Evolutionary conservation across 345 rosid species (phyloP).

Genomic region (Triadica sebifera): DNA sequence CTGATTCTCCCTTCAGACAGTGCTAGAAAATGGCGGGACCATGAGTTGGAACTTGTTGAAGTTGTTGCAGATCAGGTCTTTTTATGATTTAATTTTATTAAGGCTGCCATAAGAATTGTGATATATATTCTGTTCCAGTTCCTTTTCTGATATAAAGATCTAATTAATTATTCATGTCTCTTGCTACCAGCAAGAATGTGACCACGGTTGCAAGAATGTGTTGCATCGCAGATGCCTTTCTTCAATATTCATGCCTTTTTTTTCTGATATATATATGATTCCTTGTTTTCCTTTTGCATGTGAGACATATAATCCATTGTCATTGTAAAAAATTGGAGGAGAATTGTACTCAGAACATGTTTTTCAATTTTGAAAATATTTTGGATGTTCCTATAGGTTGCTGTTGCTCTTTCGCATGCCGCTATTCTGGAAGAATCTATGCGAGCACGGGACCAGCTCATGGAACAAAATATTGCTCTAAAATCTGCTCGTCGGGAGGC

Average conservation of each 20-base stretch:
- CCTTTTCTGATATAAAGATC: neutral
- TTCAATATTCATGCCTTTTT: neutral
- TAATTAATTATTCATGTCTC: neutral
- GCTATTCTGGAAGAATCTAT: constrained; percentile 92
- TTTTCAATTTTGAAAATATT: constrained; percentile 8
- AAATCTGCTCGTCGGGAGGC: constrained; percentile 84
- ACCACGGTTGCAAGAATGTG: neutral
- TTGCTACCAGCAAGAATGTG: neutral
- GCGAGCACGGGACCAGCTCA: constrained; percentile 82
- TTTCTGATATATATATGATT: neutral
- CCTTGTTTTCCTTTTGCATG: neutral
- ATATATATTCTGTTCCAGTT: neutral
- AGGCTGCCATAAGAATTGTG: neutral
- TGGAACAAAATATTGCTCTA: constrained; percentile 76
- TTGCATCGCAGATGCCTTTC: neutral
- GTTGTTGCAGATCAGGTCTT: constrained; percentile 93
- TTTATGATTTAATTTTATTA: constrained; percentile 12
- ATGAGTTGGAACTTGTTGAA: constrained; percentile 92
- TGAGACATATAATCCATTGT: neutral
- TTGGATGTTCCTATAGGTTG: constrained; percentile 52
- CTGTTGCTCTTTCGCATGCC: constrained; percentile 97
- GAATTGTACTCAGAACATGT: constrained; percentile 6
- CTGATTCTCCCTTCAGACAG: constrained; percentile 80
- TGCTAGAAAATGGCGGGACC: constrained; percentile 85
- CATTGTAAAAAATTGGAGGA: neutral